Base-by-base conservation (phyloP, 768 basidiomycete genomes). In the Pulveroboletus sp. region DNA sequence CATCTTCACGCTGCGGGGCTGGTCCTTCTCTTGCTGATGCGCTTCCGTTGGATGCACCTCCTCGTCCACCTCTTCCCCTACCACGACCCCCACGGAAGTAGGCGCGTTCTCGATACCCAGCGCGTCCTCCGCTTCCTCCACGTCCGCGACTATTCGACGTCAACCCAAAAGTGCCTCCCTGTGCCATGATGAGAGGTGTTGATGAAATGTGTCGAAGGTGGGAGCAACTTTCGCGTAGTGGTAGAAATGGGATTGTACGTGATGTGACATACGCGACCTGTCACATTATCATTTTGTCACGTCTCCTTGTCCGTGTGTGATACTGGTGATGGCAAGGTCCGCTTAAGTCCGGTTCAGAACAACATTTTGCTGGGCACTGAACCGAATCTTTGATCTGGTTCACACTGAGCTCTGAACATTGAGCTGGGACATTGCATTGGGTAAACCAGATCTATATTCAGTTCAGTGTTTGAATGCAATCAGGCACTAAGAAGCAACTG, bases 1-100 rank as follows among this genome's bases (percentile, higher is more conserved):
- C 94, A 53, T 95, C 93, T 65, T 91, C 91, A 55, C 90, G 79
- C 63, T 79, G 77, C 6, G 81, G 82, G 17, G 73, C 77, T 18
- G 70, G 69, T 18, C 76, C 69, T 31, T 82, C 81, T 43, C 71
- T 75, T 21, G 21, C 21, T 26, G 64, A 69, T 40, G 67, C 67
- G 40, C 46, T 54, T 30, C 53, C 53, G 44, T 70, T 60, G 27
- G 68, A 59, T 30, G 64, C 57, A 18, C 70, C 67, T 14, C 71
- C 61, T 5, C 65, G 56, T 24, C 68, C 55, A 36, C 54, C 71
- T 49, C 77, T 68, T 28, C 80, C 79, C 53, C 79, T 65, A 30
- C 73, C 70, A 30, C 76, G 76, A 31, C 83, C 72, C 14, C 80
- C 77, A 44, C 83, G 69, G 49, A 69, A 75, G 17, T 60, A 60